Conservation (phyloP, 371 early-diverging fungal genomes). For the Mortierella sp. region DNA sequence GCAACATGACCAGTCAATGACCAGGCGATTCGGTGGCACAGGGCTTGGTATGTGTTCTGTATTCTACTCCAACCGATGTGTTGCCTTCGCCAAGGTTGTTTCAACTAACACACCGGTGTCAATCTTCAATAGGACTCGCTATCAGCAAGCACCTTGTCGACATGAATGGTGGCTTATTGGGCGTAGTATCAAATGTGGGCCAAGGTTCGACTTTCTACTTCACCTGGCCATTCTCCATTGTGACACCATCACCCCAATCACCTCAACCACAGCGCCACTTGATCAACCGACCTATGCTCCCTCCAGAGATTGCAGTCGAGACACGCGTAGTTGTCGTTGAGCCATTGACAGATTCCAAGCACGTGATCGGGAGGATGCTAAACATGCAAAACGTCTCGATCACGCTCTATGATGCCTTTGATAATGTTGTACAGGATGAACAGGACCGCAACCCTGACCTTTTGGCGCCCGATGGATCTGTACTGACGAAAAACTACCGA, state of each 20-base stretch:
- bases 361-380: slow-evolving; percentile 26
- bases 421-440: slow-evolving; percentile 37
- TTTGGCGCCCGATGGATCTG: slow-evolving; percentile 15
- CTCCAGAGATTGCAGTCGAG: slow-evolving; percentile 27
- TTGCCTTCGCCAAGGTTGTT: slow-evolving; percentile 10
- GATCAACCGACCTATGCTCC: slow-evolving; percentile 11
- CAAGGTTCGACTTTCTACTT: slow-evolving; percentile 17
- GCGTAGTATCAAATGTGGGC: slow-evolving; percentile 49
- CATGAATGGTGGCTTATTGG: slow-evolving; percentile 54
- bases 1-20: slow-evolving; percentile 55
- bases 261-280: neutral
- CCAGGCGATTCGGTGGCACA: slow-evolving; percentile 55
- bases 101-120: neutral
- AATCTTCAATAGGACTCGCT: slow-evolving; percentile 37
- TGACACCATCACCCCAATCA: neutral
- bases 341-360: slow-evolving; percentile 29
- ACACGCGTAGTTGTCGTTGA: slow-evolving; percentile 37
- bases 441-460: slow-evolving; percentile 15
- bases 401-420: slow-evolving; percentile 34
- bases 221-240: slow-evolving; percentile 5
- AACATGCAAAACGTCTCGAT: slow-evolving; percentile 23
- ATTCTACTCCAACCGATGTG: slow-evolving; percentile 55
- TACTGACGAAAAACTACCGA: slow-evolving; percentile 26
- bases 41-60: slow-evolving; percentile 54
- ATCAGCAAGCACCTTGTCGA: slow-evolving; percentile 57